Conservation (phyloP, 2,329 filamentous ascomycete species). For the Xylaria polymorpha region DNA sequence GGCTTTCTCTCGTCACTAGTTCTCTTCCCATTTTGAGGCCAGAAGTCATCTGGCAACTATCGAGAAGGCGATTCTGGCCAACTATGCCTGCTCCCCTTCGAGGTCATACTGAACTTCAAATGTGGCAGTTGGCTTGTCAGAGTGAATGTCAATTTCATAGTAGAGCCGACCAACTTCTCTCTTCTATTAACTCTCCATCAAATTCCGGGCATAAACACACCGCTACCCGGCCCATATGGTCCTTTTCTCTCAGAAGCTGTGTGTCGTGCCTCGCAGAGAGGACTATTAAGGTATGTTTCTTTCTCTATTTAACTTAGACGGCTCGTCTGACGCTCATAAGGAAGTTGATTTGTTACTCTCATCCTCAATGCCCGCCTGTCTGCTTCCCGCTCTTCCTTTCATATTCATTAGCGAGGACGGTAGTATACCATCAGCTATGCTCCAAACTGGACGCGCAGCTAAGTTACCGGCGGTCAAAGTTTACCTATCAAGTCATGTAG, state of each 20-base stretch:
- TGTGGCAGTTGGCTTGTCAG: constrained; percentile 78
- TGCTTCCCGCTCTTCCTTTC: constrained; percentile 77
- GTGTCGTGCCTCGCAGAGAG: constrained; percentile 70
- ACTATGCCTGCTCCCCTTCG: constrained; percentile 76
- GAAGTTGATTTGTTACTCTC: constrained; percentile 77
- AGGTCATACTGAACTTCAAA: constrained; percentile 75
- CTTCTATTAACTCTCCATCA: constrained; percentile 57
- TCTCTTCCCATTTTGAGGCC: constrained; percentile 59
- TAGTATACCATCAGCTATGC: constrained; percentile 66
- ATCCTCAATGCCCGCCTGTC: constrained; percentile 65
- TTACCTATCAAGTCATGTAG: constrained; percentile 72
- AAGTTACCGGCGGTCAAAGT: constrained; percentile 70
- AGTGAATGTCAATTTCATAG: constrained; percentile 75
- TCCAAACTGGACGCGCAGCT: constrained; percentile 63
- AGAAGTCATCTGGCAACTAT: constrained; percentile 76
- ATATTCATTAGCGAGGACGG: constrained; percentile 72
- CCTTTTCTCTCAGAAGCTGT: constrained; percentile 75
- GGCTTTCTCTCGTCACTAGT: constrained; percentile 52
- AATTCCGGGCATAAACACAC: constrained; percentile 70
- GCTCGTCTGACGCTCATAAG: constrained; percentile 57
- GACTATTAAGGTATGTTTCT: constrained; percentile 71
- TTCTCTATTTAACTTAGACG: constrained; percentile 18
- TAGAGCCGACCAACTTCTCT: constrained; percentile 51
- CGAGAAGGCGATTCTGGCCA: constrained; percentile 73
- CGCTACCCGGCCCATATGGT: constrained; percentile 74